Percentiles rank a stretch among this genome's conserved stretches.
Conservation (phyloP, 2,329 filamentous ascomycete species). For the Hypoxylon rubiginosum region DNA sequence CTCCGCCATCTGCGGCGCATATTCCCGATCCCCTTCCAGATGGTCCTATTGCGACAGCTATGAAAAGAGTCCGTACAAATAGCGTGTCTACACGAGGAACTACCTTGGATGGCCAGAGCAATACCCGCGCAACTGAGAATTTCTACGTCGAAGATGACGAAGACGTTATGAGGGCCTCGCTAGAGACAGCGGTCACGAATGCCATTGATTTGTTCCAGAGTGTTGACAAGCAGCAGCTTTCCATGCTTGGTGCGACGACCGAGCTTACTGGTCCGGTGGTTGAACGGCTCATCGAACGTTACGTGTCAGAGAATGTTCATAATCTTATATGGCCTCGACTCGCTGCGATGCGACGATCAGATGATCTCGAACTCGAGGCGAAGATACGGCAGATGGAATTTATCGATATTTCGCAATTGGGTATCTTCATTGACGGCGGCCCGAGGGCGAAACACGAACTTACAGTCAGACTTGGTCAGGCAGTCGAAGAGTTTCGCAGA, state of each 20-base stretch:
- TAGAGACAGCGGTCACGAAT: constrained; percentile 92
- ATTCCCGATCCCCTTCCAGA: constrained; percentile 72
- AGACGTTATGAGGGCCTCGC: constrained; percentile 85
- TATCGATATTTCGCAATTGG: constrained; percentile 94
- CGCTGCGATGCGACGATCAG: constrained; percentile 80
- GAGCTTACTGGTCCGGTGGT: constrained; percentile 93
- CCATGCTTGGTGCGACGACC: constrained; percentile 90
- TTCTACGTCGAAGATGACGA: constrained; percentile 91
- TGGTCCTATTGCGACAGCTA: constrained; percentile 67
- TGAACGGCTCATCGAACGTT: constrained; percentile 93
- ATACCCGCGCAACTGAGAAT: constrained; percentile 68
- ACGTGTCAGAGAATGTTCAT: constrained; percentile 93
- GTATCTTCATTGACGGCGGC: constrained; percentile 86
- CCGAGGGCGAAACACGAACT: constrained; percentile 84
- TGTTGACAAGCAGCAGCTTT: constrained; percentile 95
- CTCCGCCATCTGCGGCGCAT: constrained; percentile 73
- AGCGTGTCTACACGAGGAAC: constrained; percentile 57
- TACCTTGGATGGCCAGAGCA: constrained; percentile 55
- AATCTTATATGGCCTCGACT: constrained; percentile 88
- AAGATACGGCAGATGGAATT: constrained; percentile 94
- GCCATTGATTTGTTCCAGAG: constrained; percentile 96
- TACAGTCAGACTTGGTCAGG: constrained; percentile 79
- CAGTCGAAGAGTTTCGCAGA: constrained; percentile 90
- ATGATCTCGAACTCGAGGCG: constrained; percentile 88
- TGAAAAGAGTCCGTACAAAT: constrained; percentile 68